Evolutionary conservation across 176 grass and related monocot genomes (phyloP), one percentile per base, ranked within the genome.

Genomic region (Poa annua): DNA sequence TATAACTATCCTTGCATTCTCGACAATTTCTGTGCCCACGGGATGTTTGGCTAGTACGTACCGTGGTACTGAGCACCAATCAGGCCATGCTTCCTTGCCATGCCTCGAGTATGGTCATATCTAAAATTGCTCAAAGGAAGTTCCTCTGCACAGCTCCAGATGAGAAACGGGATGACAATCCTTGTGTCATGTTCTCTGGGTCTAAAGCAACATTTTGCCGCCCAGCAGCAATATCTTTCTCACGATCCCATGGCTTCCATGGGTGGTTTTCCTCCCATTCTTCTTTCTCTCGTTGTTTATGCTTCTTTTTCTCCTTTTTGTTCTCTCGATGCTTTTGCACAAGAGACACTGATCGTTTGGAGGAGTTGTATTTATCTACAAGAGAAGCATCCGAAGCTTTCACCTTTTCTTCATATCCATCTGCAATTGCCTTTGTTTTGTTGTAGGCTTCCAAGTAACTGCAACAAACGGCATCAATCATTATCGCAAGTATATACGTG

Each of bases 211-310:
- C 92, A 17, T 85, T 92, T 80, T 93, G 91, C 63, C 96, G 76
- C 15, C 92, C 96, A 25, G 91, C 96, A 50, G 84, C 35, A 34
- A 98, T 80, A 90, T 98, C 92, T 75, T 95, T 98, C 76, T 98
- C 96, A 16, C 96, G 86, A 19, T 98, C 96, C 96, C 96, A 98
- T 8, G 96, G 96, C 79, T 98, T 95, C 96, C 96, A 98, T 32
- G 96, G 96, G 85, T 95, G 96, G 52, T 85, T 89, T 78, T 81
- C 96, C 57, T 91, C 87, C 96, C 92, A 98, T 88, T 86, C 96
- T 59, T 93, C 87, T 88, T 90, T 88, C 68, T 86, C 90, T 4
- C 29, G 64, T 39, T 83, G 80, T 38, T 93, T 91, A 48, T 84
- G 81, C 70, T 94, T 98, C 52, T 82, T 86, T 86, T 88, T 90